phyloP scores from a whole-genome alignment of 306 rosid species.

The Macrotyloma uniflorum region DNA sequence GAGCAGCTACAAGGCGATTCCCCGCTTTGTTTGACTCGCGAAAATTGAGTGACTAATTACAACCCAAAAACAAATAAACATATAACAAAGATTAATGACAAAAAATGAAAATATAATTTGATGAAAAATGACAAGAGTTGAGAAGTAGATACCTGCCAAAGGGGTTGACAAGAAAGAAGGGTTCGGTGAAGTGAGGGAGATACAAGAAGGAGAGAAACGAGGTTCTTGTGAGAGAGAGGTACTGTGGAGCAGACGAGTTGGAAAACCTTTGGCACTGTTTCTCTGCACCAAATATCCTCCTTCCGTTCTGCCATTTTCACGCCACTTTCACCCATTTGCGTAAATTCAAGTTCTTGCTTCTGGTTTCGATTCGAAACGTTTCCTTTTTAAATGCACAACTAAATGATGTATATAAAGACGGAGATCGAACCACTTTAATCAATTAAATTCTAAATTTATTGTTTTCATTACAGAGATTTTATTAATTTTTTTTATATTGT shows the following conservation, averaged over 20 bases:
- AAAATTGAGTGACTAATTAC: slow-evolving; percentile 56
- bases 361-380: neutral
- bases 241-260: slow-evolving; percentile 59
- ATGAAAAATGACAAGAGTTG: neutral
- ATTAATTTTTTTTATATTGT: no score
- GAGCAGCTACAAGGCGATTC: slow-evolving; percentile 70
- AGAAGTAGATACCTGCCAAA: slow-evolving; percentile 59
- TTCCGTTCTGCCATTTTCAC: slow-evolving; percentile 25
- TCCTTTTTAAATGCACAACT: neutral
- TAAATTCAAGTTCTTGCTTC: neutral
- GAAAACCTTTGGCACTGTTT: slow-evolving; percentile 66
- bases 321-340: slow-evolving; percentile 46
- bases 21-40: slow-evolving; percentile 70
- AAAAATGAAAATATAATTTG: neutral
- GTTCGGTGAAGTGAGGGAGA: slow-evolving; percentile 68
- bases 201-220: slow-evolving; percentile 62
- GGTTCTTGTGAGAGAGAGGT: slow-evolving; percentile 54
- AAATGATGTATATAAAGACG: no score
- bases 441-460: no score
- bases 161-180: slow-evolving; percentile 56
- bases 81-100: neutral
- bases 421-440: no score
- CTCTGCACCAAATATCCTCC: slow-evolving; percentile 63
- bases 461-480: no score
- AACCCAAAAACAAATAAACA: neutral